phyloP scores from a whole-genome alignment of 768 basidiomycete genomes.

The Panellus pusillus region DNA sequence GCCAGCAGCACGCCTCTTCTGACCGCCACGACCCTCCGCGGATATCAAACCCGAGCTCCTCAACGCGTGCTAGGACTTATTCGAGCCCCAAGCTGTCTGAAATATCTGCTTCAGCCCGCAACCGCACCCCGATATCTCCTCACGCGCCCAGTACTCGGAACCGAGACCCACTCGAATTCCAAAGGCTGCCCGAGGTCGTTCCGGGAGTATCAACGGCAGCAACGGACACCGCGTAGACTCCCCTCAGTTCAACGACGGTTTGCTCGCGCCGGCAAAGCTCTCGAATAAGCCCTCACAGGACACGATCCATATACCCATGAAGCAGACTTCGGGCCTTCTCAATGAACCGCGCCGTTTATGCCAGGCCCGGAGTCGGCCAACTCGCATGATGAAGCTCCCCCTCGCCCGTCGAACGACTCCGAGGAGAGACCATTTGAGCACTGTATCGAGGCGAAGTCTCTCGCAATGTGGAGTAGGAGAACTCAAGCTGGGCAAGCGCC shows the following conservation, averaged over 20 bases:
- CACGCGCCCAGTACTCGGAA: constrained; percentile 41
- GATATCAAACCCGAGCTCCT: constrained; percentile 26
- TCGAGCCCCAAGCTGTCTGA: constrained; percentile 60
- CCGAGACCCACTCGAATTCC: constrained; percentile 54
- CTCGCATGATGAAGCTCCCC: constrained; percentile 39
- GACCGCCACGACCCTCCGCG: constrained; percentile 32
- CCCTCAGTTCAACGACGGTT: constrained; percentile 31
- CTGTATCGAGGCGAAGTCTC: constrained; percentile 87
- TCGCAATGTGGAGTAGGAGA: constrained; percentile 87
- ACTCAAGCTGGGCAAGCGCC: constrained; percentile 66
- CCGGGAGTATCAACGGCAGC: constrained; percentile 20
- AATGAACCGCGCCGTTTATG: constrained; percentile 64
- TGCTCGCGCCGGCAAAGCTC: constrained; percentile 24
- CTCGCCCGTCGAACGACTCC: constrained; percentile 67
- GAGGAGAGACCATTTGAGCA: constrained; percentile 86
- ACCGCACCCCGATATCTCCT: constrained; percentile 43
- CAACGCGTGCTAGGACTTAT: constrained; percentile 60
- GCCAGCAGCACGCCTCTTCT: constrained; percentile 22
- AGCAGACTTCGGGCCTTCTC: constrained; percentile 48
- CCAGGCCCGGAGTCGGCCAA: constrained; percentile 46
- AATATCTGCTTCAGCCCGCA: constrained; percentile 27
- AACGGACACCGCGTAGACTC: constrained; percentile 25
- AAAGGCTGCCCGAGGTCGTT: constrained; percentile 32
- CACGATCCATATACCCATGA: constrained; percentile 31
- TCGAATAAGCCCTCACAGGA: constrained; percentile 18